A percentile compares a stretch with the other conserved stretches of the same genome.
Conservation (phyloP, 169 alveolate species). For the Cryptosporidium parvum region DNA sequence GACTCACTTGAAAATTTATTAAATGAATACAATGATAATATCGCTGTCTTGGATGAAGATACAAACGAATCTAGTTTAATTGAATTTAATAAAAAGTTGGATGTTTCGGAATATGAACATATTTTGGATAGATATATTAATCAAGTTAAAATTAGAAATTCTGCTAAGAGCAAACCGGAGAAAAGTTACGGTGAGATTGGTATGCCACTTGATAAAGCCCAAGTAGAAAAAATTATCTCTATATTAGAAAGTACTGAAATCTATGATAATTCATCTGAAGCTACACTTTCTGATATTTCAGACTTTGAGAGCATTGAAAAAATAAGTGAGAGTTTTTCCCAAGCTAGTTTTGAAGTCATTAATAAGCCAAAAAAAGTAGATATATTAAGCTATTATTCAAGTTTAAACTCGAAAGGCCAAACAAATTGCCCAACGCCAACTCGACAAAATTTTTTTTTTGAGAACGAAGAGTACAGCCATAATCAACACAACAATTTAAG, state of each 20-base stretch:
- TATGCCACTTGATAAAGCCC: constrained; percentile 14
- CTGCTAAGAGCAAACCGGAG: not conserved
- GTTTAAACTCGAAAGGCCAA: not conserved
- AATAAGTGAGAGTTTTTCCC: not conserved
- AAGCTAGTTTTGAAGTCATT: not conserved
- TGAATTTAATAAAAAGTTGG: not conserved
- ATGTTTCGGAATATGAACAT: constrained; percentile 38
- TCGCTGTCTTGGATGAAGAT: not conserved
- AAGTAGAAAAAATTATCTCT: constrained; percentile 41
- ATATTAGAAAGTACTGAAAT: constrained; percentile 37
- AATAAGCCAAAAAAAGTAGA: constrained; percentile 38
- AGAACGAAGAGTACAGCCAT: not conserved
- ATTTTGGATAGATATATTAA: constrained; percentile 57
- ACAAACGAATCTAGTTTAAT: not conserved
- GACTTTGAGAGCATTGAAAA: constrained; percentile 19
- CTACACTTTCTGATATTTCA: not conserved
- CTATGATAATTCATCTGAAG: constrained; percentile 3
- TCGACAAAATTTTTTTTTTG: not conserved
- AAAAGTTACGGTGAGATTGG: constrained; percentile 14
- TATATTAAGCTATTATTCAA: not conserved
- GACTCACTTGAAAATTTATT: constrained; percentile 18
- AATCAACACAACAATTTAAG: no score
- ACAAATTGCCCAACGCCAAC: not conserved
- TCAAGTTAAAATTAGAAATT: not conserved
- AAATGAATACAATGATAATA: constrained; percentile 40